These are phyloP conservation scores for Gliomastix tumulicola DNA, from an alignment of 2,329 filamentous ascomycete species.

Conservation along the genomic window DNA sequence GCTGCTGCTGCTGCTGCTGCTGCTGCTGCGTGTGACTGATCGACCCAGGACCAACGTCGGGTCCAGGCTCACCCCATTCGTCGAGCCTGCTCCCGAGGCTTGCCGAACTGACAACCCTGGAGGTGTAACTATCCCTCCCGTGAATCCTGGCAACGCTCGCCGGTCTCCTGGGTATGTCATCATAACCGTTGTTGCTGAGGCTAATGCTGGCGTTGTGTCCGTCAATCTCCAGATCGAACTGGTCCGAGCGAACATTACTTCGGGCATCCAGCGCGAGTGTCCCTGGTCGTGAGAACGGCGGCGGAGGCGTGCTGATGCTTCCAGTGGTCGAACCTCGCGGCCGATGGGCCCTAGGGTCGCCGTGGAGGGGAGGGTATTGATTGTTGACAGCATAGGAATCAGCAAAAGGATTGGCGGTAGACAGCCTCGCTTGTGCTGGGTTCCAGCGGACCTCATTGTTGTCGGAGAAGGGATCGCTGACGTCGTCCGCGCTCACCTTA, in stretches of 20 bases:
- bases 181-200: constrained; percentile 32
- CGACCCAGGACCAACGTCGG: too few relatives aligned
- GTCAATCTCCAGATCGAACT: constrained; percentile 53
- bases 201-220: constrained; percentile 11
- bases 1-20: constrained; percentile 34
- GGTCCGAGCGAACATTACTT: constrained; percentile 45
- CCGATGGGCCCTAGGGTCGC: not conserved
- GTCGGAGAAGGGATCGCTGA: constrained; percentile 41
- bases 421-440: too few relatives aligned
- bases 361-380: too few relatives aligned
- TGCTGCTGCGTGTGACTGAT: too few relatives aligned
- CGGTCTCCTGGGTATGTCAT: too few relatives aligned
- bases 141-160: too few relatives aligned
- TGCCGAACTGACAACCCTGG: too few relatives aligned
- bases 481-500: too few relatives aligned
- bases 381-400: constrained; percentile 39
- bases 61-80: too few relatives aligned
- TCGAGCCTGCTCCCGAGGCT: too few relatives aligned
- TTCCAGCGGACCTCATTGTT: constrained; percentile 29
- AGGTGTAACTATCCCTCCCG: too few relatives aligned
- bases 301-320: not conserved
- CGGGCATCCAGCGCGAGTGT: not conserved
- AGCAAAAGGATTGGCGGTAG: constrained; percentile 42
- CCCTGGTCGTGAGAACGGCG: not conserved
- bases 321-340: constrained; percentile 1